Percentiles rank a stretch among this genome's conserved stretches.
Evolutionary conservation across 2,329 filamentous ascomycete genomes (phyloP).

Genomic region (Diaporthe citriasiana): DNA sequence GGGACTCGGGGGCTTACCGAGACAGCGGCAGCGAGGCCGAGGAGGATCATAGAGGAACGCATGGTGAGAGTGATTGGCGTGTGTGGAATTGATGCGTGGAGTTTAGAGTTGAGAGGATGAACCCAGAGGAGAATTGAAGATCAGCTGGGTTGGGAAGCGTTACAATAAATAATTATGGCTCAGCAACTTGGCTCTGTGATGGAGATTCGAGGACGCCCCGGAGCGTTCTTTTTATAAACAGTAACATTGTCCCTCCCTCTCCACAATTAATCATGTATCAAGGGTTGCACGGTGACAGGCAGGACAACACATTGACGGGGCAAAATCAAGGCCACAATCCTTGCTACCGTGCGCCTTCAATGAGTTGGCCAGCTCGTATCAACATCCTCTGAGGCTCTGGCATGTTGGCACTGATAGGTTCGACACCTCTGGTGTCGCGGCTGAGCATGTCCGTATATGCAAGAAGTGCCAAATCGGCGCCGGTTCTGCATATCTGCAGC

Average conservation of each 20-base stretch:
- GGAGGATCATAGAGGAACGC: constrained; percentile 53
- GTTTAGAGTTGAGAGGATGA: constrained; percentile 18
- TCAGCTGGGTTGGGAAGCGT: constrained; percentile 7
- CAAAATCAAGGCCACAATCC: constrained; percentile 34
- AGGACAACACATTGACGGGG: constrained; percentile 26
- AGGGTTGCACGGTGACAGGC: constrained; percentile 32
- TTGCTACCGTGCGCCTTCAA: constrained; percentile 31
- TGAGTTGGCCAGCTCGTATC: constrained; percentile 31
- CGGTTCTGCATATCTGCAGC: constrained; percentile 2
- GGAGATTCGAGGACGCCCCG: neutral
- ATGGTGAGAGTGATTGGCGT: constrained; percentile 34
- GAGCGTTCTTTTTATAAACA: constrained; percentile 26
- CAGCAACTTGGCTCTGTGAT: constrained; percentile 11
- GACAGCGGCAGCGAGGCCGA: constrained; percentile 51
- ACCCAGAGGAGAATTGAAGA: neutral
- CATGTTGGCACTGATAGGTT: constrained; percentile 15
- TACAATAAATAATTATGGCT: constrained; percentile 25
- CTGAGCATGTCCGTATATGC: constrained; percentile 30
- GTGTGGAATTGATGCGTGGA: constrained; percentile 13
- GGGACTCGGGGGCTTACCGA: constrained; percentile 46
- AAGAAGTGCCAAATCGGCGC: constrained; percentile 7
- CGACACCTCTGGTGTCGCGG: constrained; percentile 14
- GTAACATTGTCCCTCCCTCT: constrained; percentile 26
- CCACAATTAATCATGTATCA: constrained; percentile 33
- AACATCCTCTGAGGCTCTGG: constrained; percentile 12